Conservation (phyloP, 2,329 filamentous ascomycete genomes). For the Colletotrichum godetiae region DNA sequence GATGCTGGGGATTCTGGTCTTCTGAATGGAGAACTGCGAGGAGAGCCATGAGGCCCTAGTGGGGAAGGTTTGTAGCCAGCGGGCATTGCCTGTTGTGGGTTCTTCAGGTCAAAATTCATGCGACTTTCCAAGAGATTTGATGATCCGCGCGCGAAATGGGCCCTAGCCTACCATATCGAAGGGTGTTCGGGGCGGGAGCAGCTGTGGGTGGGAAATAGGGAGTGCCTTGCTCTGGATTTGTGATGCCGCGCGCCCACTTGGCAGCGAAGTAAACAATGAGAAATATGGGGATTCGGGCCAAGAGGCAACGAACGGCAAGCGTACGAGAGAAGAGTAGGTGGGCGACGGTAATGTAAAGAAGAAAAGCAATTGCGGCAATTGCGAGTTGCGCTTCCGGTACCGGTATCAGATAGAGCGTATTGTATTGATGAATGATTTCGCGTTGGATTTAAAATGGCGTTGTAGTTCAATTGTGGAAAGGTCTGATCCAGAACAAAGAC, state of each 20-base stretch:
- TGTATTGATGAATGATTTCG: not conserved
- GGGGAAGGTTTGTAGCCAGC: slow-evolving; percentile 77
- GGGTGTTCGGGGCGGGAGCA: slow-evolving; percentile 8
- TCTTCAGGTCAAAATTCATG: slow-evolving; percentile 34
- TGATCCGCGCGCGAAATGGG: slow-evolving; percentile 21
- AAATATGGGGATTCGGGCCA: slow-evolving; percentile 26
- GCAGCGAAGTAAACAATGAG: slow-evolving; percentile 34
- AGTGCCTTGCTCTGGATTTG: slow-evolving; percentile 32
- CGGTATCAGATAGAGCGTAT: not conserved
- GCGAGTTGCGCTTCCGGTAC: not conserved
- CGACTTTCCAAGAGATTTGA: slow-evolving; percentile 17
- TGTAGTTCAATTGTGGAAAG: slow-evolving; percentile 8
- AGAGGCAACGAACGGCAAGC: not conserved
- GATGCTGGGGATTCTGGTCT: slow-evolving; percentile 72
- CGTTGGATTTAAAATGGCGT: not conserved
- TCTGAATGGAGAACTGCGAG: slow-evolving; percentile 74
- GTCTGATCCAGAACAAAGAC: slow-evolving; percentile 18
- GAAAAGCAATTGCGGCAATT: slow-evolving; percentile 6
- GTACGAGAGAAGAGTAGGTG: not conserved
- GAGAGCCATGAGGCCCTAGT: slow-evolving; percentile 73
- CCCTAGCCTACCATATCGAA: slow-evolving; percentile 31
- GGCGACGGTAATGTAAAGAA: slow-evolving; percentile 3
- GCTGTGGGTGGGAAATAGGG: slow-evolving; percentile 25
- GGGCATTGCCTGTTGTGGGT: slow-evolving; percentile 60
- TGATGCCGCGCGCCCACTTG: slow-evolving; percentile 29